These are phyloP conservation scores for Choanephora cucurbitarum DNA, from an alignment of 371 early-diverging fungal species.

Conservation along the genomic window DNA sequence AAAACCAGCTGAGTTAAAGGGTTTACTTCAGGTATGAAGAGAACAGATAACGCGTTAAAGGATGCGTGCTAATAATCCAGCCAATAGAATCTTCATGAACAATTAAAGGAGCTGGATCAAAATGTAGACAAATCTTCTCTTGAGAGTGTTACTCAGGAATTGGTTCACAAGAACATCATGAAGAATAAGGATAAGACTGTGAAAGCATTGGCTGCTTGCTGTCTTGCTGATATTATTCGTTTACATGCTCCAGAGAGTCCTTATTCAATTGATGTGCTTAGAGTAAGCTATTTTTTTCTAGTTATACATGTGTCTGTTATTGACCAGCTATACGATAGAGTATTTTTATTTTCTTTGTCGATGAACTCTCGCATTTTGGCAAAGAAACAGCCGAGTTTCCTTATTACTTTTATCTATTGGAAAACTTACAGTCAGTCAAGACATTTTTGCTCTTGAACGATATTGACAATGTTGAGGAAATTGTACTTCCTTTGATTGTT, in stretches of 20 bases:
- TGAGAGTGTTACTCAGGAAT: conserved; percentile 62
- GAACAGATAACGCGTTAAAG: neutral
- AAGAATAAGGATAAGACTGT: conserved; percentile 82
- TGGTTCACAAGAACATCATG: conserved; percentile 67
- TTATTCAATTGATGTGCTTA: conserved; percentile 55
- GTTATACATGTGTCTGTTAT: neutral
- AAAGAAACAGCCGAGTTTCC: conserved; percentile 63
- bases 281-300: conserved; percentile 62
- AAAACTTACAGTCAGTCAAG: conserved; percentile 84
- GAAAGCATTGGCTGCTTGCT: conserved; percentile 78
- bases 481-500: conserved; percentile 19
- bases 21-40: conserved; percentile 22
- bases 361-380: conserved; percentile 69
- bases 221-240: conserved; percentile 89
- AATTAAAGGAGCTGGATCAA: conserved; percentile 38
- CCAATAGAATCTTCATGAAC: conserved; percentile 35
- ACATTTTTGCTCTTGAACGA: conserved; percentile 72
- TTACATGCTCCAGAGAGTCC: conserved; percentile 94
- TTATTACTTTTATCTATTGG: conserved; percentile 81
- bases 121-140: conserved; percentile 55
- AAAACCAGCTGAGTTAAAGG: conserved; percentile 23
- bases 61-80: no score
- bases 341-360: conserved; percentile 80
- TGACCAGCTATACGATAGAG: conserved; percentile 35
- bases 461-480: conserved; percentile 30